These are phyloP conservation scores for Drosera spatulata DNA, from an alignment of 179 eudicot genomes.

Conservation along the genomic window DNA sequence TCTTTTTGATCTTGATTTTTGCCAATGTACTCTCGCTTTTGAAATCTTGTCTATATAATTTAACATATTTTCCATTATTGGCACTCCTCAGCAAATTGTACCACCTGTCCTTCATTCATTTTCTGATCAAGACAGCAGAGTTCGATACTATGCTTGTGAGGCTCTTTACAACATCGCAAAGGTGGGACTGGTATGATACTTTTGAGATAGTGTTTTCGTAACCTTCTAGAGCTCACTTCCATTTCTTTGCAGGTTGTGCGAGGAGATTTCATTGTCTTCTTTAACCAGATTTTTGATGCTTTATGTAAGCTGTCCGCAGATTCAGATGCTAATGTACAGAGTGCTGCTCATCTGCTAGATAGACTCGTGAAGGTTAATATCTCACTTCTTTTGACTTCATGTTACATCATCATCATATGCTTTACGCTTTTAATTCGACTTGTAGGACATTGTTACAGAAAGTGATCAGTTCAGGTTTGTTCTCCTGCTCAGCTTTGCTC, in stretches of 20 bases:
- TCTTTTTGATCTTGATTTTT: background rate
- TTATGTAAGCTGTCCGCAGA: constrained; percentile 96
- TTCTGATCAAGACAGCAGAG: constrained; percentile 89
- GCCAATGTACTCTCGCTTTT: constrained; percentile 4
- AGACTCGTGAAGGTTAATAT: constrained; percentile 82
- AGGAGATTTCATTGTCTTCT: constrained; percentile 92
- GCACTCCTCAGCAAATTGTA: constrained; percentile 73
- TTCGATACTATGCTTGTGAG: constrained; percentile 99
- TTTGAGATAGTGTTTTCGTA: background rate
- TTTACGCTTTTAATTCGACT: constrained; percentile 11
- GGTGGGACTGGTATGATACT: constrained; percentile 32
- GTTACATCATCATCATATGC: constrained; percentile 1
- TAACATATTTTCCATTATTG: constrained; percentile 2
- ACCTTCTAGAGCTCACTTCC: constrained; percentile 8
- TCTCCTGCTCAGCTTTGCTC: constrained; percentile 4
- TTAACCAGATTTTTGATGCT: constrained; percentile 95
- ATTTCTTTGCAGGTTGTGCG: constrained; percentile 83
- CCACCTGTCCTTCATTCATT: constrained; percentile 93
- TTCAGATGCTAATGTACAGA: constrained; percentile 94
- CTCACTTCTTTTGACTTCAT: background rate
- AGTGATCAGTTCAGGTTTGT: constrained; percentile 95
- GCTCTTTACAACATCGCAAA: constrained; percentile 97
- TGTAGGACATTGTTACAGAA: constrained; percentile 96
- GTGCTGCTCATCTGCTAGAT: constrained; percentile 99
- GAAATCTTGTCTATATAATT: background rate